Base-by-base conservation (phyloP, 108 stramenopile genomes). In the Mediolabrus comicus region DNA sequence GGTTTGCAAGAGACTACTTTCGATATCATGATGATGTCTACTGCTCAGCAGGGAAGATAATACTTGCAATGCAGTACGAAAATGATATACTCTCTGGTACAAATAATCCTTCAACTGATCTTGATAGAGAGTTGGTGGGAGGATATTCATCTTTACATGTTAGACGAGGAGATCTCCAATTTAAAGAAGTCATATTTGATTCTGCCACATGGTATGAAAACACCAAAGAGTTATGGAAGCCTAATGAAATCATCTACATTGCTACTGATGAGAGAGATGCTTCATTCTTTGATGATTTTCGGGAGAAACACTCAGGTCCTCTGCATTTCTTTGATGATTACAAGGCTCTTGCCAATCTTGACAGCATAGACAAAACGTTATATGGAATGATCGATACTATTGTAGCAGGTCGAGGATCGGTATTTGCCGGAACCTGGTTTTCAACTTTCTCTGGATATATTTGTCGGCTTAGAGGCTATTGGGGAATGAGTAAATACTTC, bases 401-500 rank as follows among this genome's bases (percentile, higher is more conserved):
- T 55, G 81, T 96, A 34, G 83, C 91, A 27, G 71, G 81, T 67
- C 83, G 90, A 27, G 96, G 90, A 13, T 54, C 86, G 16, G 70
- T 72, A 19, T 96, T 92, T 82, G 86, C 89, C 0, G 96, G 96
- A 39, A 96, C 96, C 10, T 96, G 92, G 92, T 91, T 94, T 59
- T 88, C 87, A 26, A 96, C 96, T 8, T 95, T 96, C 56, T 86
- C 91, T 16, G 95, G 92, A 9, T 96, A 92, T 72, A 90, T 90
- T 29, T 28, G 60, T 9, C 53, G 77, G 10, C 54, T 73, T 2
- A 2, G 72, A 26, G 70, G 95, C 4, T 95, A 97, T 59, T 71
- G 83, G 36, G 91, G 94, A 1, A 70, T 85, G 64, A 77, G 83
- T 0, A 90, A 84, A 59, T 81, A 71, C 17, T 79, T 70, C 46